Evolutionary conservation across 169 alveolate species (phyloP).

Genomic region (Plasmodium coatneyi): DNA sequence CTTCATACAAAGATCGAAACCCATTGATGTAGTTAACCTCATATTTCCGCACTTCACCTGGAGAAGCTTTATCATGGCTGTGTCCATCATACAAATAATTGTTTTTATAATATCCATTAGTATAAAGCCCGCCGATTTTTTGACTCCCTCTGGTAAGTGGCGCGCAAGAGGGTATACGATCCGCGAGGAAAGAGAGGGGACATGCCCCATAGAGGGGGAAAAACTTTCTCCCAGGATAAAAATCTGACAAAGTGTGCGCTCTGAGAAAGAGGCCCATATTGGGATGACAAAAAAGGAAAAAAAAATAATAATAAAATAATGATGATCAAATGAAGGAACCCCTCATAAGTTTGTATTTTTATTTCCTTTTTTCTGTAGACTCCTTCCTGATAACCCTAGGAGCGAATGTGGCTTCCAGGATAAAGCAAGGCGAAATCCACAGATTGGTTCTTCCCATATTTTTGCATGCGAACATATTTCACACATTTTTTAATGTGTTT

Average conservation of each 20-base stretch:
- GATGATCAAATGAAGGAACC: background rate
- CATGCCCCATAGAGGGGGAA: background rate
- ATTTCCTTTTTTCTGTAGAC: constrained; percentile 70
- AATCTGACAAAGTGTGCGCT: background rate
- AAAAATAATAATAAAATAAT: background rate
- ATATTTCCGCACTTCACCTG: constrained; percentile 79
- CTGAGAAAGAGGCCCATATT: background rate
- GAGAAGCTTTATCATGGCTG: constrained; percentile 75
- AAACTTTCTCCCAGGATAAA: background rate
- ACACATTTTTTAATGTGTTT: constrained; percentile 86
- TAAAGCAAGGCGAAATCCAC: constrained; percentile 88
- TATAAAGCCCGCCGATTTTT: constrained; percentile 53
- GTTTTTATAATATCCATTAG: constrained; percentile 72
- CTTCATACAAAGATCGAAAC: constrained; percentile 69
- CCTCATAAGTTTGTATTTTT: background rate
- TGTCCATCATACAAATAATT: constrained; percentile 75
- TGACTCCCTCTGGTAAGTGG: constrained; percentile 68
- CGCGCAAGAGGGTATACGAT: background rate
- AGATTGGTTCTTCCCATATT: constrained; percentile 85
- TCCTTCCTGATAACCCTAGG: constrained; percentile 76
- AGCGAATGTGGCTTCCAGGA: constrained; percentile 83
- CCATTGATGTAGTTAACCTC: constrained; percentile 73
- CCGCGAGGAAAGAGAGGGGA: background rate
- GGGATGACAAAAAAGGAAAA: background rate
- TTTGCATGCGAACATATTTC: constrained; percentile 87